Evolutionary conservation across 129 eudicot species (phyloP).

Genomic region (Saussurea involucrata): DNA sequence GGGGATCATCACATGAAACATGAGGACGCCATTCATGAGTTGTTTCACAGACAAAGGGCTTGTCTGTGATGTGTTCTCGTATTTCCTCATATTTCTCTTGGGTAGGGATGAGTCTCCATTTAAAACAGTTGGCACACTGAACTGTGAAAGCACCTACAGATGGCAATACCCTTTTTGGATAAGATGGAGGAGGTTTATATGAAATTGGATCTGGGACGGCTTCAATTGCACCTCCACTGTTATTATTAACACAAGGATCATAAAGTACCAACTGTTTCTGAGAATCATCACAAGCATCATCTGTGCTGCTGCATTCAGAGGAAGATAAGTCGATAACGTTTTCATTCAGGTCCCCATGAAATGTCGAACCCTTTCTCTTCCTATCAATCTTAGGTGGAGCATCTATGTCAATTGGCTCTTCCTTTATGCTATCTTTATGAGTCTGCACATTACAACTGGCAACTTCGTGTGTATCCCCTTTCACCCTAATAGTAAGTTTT

Average conservation of each 20-base stretch:
- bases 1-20: conserved; percentile 68
- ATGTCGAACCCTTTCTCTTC: conserved; percentile 18
- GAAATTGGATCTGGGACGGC: conserved; percentile 29
- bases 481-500: conserved; percentile 37
- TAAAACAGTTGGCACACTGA: conserved; percentile 79
- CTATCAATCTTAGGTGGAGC: not conserved
- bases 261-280: conserved; percentile 62
- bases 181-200: conserved; percentile 25
- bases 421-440: conserved; percentile 17
- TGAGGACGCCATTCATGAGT: conserved; percentile 84
- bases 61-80: conserved; percentile 62
- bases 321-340: conserved; percentile 27
- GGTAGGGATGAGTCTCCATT: conserved; percentile 87
- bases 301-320: conserved; percentile 15
- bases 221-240: conserved; percentile 19
- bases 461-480: conserved; percentile 9
- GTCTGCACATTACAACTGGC: conserved; percentile 3
- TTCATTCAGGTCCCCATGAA: conserved; percentile 14
- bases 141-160: conserved; percentile 78
- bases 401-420: conserved; percentile 18
- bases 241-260: conserved; percentile 40
- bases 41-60: conserved; percentile 66
- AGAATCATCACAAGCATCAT: conserved; percentile 36
- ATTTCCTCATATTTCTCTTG: conserved; percentile 81
- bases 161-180: conserved; percentile 38